Evolutionary conservation across 805 yeast genomes (phyloP).

Genomic region (Pichia deserticola): DNA sequence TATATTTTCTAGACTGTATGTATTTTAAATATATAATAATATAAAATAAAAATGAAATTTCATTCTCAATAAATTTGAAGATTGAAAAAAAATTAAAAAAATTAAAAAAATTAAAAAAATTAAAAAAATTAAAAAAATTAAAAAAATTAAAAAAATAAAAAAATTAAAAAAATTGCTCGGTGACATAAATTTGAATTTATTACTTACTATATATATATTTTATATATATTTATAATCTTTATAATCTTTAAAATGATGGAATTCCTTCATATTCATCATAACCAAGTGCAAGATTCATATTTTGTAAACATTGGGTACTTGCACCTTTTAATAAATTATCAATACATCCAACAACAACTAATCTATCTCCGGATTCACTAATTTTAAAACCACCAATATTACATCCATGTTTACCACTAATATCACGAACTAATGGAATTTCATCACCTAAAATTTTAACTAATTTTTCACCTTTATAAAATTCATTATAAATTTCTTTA

Average conservation of each 20-base stretch:
- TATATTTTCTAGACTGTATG: no score
- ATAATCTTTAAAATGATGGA: conserved; percentile 35
- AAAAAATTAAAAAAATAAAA: no score
- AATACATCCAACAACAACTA: conserved; percentile 89
- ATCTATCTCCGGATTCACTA: conserved; percentile 79
- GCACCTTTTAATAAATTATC: conserved; percentile 97
- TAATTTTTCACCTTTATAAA: conserved; percentile 80
- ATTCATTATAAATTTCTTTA: conserved; percentile 77
- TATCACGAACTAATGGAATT: conserved; percentile 86
- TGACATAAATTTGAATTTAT: neutral
- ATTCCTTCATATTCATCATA: conserved; percentile 95
- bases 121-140: no score
- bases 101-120: no score
- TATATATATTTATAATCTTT: neutral
- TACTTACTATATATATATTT: neutral
- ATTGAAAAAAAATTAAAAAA: no score
- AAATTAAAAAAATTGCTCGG: no score
- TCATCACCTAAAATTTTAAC: conserved; percentile 87
- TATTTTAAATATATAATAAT: no score
- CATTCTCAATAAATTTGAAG: no score
- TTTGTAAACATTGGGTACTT: conserved; percentile 96
- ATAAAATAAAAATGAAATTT: no score
- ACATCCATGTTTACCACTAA: conserved; percentile 90
- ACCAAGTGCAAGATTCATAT: conserved; percentile 82
- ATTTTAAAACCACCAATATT: conserved; percentile 95